phyloP scores from a whole-genome alignment of 768 basidiomycete genomes.

The Rossbeevera mucosa region DNA sequence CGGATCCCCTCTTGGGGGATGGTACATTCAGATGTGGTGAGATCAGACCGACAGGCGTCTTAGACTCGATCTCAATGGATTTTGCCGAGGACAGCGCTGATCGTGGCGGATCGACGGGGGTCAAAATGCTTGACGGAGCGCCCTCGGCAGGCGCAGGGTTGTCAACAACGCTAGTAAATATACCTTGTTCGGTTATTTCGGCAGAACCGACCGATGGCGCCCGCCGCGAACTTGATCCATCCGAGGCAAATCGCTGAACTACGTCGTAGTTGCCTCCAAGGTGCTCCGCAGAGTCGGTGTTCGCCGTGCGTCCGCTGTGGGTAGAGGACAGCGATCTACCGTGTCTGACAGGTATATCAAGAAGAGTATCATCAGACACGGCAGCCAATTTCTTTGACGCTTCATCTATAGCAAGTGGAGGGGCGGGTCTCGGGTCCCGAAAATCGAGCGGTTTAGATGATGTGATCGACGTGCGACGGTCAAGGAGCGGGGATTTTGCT shows the following conservation, averaged over 20 bases:
- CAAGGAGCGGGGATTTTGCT: conserved; percentile 59
- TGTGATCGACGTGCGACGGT: conserved; percentile 46
- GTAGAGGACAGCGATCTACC: conserved; percentile 40
- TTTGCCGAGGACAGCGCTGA: conserved; percentile 8
- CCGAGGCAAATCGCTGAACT: conserved; percentile 45
- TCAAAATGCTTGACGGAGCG: conserved; percentile 6
- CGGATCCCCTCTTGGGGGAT: conserved; percentile 8
- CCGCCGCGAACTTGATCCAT: conserved; percentile 25
- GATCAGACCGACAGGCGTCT: conserved; percentile 1
- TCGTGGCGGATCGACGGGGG: conserved; percentile 17
- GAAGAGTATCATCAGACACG: conserved; percentile 11
- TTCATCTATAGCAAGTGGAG: conserved; percentile 56
- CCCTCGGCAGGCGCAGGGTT: conserved; percentile 6
- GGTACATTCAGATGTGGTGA: background rate
- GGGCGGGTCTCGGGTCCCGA: conserved; percentile 77
- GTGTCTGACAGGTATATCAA: conserved; percentile 21
- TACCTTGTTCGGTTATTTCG: conserved; percentile 19
- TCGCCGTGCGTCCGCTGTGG: conserved; percentile 57
- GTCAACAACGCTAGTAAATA: conserved; percentile 7
- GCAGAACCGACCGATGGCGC: conserved; percentile 23
- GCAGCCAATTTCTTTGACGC: conserved; percentile 32
- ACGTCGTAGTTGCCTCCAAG: conserved; percentile 69
- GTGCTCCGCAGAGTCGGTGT: conserved; percentile 64
- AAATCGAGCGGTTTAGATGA: conserved; percentile 45
- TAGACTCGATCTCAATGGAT: background rate